Evolutionary conservation across 2,329 filamentous ascomycete species (phyloP), one percentile per base, ranked within the genome.

Genomic region (Fusarium oxysporum): DNA sequence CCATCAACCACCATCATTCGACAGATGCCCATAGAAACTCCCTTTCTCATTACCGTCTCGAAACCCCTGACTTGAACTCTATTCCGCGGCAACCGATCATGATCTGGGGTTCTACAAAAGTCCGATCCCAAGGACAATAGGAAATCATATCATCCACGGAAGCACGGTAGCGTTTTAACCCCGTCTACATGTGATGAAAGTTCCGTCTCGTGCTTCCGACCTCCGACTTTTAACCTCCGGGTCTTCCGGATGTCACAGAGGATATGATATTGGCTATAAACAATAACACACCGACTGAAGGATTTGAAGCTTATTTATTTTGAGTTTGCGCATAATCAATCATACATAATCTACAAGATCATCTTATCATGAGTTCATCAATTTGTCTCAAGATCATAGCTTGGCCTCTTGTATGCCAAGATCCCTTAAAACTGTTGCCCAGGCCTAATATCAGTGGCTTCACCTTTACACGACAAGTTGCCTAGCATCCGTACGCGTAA

Each of bases 1-100:
- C 30, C 56, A n/a, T 61, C 53, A 61, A 60, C 53, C 63, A 57
- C 47, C 51, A 76, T 74, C 73, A 58, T 72, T 48, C 58, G 68
- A 73, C 61, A 45, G 17, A 41, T 57, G 28, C 43, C 58, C 37
- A 50, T 35, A 37, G 30, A 58, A 50, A 17, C 41, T 54, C 21
- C 57, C 35, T 28, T 65, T 57, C 21, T 37, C 17, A 58, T 65
- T 62, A 62, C 55, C 33, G 8, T 43, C 21, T n/a, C 28, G 37
- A 41, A 17, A 12, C 54, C 57, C 67, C 43, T 58, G 47, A 47
- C 37, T 59, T 13, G 35, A 17, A 25, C n/a, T 45, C 28, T 37
- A 38, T 54, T 54, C 57, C 58, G 59, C 47, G 23, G n/a, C 21
- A 43, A 19, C 53, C 59, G 53, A 40, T 44, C 17, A 33, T 33